These are phyloP conservation scores for Pseudopyrenochaeta lycopersici DNA, from an alignment of 2,329 filamentous ascomycete genomes.

Conservation along the genomic window DNA sequence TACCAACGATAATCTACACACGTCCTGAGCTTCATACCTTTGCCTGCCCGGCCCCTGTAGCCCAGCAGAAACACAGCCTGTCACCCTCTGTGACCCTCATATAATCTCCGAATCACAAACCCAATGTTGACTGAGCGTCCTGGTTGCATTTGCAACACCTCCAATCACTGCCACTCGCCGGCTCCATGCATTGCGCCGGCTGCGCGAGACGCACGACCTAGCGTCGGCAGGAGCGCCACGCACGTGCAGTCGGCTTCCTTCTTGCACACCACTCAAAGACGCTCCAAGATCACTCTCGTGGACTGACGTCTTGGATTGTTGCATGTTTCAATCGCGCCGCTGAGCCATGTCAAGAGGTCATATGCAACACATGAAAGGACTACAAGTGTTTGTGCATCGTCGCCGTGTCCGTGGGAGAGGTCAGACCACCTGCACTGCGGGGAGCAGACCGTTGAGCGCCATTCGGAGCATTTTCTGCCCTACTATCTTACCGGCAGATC, in stretches of 20 bases:
- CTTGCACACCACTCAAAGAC: background rate
- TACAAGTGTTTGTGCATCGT: background rate
- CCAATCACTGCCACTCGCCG: conserved; percentile 20
- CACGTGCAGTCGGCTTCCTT: conserved; percentile 6
- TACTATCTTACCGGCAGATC: conserved; percentile 8
- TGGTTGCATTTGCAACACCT: conserved; percentile 10
- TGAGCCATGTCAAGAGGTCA: background rate
- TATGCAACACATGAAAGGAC: background rate
- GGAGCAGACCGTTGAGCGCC: conserved; percentile 4
- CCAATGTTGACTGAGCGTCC: conserved; percentile 9
- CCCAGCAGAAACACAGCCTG: conserved; percentile 3
- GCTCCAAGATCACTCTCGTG: background rate
- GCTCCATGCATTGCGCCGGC: conserved; percentile 5
- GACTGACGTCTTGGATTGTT: background rate
- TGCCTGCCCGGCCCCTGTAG: conserved; percentile 1
- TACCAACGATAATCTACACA: background rate
- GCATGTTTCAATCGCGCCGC: background rate
- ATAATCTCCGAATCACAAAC: conserved; percentile 36
- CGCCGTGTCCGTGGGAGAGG: background rate
- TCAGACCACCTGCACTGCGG: no score
- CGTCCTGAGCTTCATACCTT: background rate
- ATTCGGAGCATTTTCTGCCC: conserved; percentile 8
- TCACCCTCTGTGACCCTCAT: conserved; percentile 6
- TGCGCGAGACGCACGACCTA: conserved; percentile 2
- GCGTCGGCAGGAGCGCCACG: conserved; percentile 7